Percentiles rank a stretch among this genome's conserved stretches.
Evolutionary conservation across 2,329 filamentous ascomycete genomes (phyloP).

Genomic region (Colletotrichum destructivum): DNA sequence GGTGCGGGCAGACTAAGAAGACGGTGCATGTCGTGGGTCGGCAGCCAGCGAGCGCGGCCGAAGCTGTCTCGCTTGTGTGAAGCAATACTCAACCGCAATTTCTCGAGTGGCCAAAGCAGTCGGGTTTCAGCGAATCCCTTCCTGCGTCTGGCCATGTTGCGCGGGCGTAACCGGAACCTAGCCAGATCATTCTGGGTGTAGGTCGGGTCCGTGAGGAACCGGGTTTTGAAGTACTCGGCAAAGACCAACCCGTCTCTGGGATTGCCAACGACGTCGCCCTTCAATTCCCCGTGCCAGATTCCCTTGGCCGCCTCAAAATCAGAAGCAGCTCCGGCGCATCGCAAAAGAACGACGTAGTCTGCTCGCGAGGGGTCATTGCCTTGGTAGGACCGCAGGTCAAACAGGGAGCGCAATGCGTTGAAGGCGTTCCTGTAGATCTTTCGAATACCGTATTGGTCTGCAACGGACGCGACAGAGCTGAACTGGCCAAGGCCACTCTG

Average conservation of each 20-base stretch:
- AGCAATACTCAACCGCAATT: conserved; percentile 26
- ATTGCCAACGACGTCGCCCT: conserved; percentile 45
- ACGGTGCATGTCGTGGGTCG: conserved; percentile 35
- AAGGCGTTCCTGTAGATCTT: conserved; percentile 57
- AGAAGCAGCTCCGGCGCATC: conserved; percentile 63
- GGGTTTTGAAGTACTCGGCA: conserved; percentile 63
- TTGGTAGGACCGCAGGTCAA: conserved; percentile 50
- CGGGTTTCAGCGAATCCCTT: conserved; percentile 25
- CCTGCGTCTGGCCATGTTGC: conserved; percentile 53
- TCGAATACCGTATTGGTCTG: conserved; percentile 64
- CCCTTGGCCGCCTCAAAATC: conserved; percentile 53
- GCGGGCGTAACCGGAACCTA: conserved; percentile 56
- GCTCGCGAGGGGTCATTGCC: conserved; percentile 50
- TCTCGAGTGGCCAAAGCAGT: conserved; percentile 25
- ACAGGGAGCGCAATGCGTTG: conserved; percentile 52
- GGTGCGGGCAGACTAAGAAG: conserved; percentile 30
- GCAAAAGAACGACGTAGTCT: conserved; percentile 63
- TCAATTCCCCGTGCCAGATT: conserved; percentile 54
- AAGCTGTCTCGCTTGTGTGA: conserved; percentile 16
- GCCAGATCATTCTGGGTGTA: conserved; percentile 64
- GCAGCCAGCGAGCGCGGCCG: conserved; percentile 29
- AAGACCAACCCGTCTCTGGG: conserved; percentile 55
- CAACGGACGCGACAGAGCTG: conserved; percentile 53
- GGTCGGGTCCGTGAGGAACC: conserved; percentile 61
- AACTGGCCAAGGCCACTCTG: conserved; percentile 57